Conservation (phyloP, 345 rosid species). For the Dimocarpus longan region DNA sequence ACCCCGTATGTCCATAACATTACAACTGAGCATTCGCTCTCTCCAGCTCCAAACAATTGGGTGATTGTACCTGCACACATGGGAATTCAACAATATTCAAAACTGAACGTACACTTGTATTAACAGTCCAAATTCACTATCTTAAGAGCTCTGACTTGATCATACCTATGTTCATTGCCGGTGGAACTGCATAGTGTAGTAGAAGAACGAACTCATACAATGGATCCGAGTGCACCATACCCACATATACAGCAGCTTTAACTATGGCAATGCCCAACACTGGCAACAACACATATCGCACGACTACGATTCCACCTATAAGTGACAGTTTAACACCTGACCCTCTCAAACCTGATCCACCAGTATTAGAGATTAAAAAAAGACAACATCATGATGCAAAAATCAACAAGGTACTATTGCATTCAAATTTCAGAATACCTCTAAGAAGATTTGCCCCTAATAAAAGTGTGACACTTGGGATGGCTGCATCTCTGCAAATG, state of each 20-base stretch:
- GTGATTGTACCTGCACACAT: conserved; percentile 37
- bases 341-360: conserved; percentile 47
- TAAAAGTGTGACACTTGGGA: conserved; percentile 58
- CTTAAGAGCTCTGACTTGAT: no score
- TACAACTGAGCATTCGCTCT: conserved; percentile 43
- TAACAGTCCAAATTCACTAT: no score
- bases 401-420: not conserved
- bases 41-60: conserved; percentile 40
- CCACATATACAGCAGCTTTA: conserved; percentile 41
- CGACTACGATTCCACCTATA: conserved; percentile 48
- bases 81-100: no score
- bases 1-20: conserved; percentile 39
- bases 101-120: no score
- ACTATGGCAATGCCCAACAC: conserved; percentile 52
- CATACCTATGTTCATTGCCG: conserved; percentile 50
- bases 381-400: not conserved
- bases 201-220: conserved; percentile 45
- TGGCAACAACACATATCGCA: conserved; percentile 55
- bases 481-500: conserved; percentile 53
- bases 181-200: conserved; percentile 53
- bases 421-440: conserved; percentile 36
- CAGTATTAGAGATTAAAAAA: conserved; percentile 15
- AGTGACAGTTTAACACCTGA: conserved; percentile 45
- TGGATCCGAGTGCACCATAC: conserved; percentile 51
- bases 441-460: conserved; percentile 65